Evolutionary conservation across 768 basidiomycete genomes (phyloP), one percentile per base, ranked within the genome.

Genomic region (Trametes villosa): DNA sequence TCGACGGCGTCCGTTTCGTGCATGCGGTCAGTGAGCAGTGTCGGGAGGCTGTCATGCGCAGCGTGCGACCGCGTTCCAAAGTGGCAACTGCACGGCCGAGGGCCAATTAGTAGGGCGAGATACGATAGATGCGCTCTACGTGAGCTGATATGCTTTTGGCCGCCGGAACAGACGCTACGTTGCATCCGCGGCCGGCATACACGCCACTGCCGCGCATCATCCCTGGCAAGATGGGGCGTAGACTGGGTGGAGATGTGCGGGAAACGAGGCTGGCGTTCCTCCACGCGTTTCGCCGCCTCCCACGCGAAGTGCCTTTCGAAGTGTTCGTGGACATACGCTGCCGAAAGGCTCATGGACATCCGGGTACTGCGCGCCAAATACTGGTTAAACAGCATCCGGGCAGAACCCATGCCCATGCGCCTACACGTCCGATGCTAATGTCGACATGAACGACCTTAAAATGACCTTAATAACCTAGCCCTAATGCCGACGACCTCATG

Each of bases 11-110:
- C 24, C 50, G 36, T 45, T 51, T 20, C 33, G 33, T 24, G 34
- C 50, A 51, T 51, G 50, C 50, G 50, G 50, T 51, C 50, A 22
- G 17, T 30, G 50, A 51, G 22, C 50, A 51, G 50, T 36, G 50
- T 36, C 33, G 48, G 22, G 20, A 48, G 48, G 48, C 31, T 50
- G 48, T 30, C 50, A 51, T 36, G 29, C 53, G 53, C 53, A 54
- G 53, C 53, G 53, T 51, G 50, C 22, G 50, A 51, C 20, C 50
- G 46, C 31, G 50, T 38, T 30, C 27, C 20, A 34, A 24, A 27
- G 20, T 36, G 50, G 31, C 48, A n/a, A 33, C 48, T 12, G 48
- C 18, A 33, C 18, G 48, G 31, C 31, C 50, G 50, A 22, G 24
- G 50, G 22, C 50, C 50, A 51, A 51, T 36, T 8, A 40, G 9